Base-by-base conservation (phyloP, 2,329 filamentous ascomycete genomes). In the Colletotrichum kahawae region DNA sequence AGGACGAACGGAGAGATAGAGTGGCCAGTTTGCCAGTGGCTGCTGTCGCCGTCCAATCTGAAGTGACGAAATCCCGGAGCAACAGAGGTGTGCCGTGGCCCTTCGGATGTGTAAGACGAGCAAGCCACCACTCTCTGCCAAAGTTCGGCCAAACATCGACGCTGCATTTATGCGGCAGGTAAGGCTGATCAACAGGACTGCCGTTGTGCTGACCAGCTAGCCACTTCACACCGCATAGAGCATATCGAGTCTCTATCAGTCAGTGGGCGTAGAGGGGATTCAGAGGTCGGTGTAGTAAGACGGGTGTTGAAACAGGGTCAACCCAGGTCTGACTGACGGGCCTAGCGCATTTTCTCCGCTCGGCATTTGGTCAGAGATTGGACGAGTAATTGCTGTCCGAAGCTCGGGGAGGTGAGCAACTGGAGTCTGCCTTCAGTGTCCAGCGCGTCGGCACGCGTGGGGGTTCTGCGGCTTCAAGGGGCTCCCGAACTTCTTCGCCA, bases 311-410 rank as follows among this genome's bases (percentile, higher is more conserved):
- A 60, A 29, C 68, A 57, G 63, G 63, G 63, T 21, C 54, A 56
- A 34, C 29, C 63, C 31, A 48, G 33, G 63, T 31, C 24, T 72
- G n/a, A 51, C 34, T 27, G 72, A 48, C 34, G 38, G 67, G 54
- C 16, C 67, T 75, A 67, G 72, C 31, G 56, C 27, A 57, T 29
- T 29, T 56, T 62, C 69, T 59, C 54, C 63, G 43, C 34, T 51
- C 68, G 43, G 72, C 68, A 75, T 63, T 66, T 59, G 60, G 18
- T 24, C 60, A 48, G 54, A 71, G 51, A 66, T 67, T 66, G 56
- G 54, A 54, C 31, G 71, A 66, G 27, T 27, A 51, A 31, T 8
- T 24, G 36, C 38, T 14, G 18, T 29, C 27, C 21, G 24, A 34
- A 60, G 48, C 24, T 59, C 29, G 21, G 54, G 54, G 56, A 16